Percentiles rank a stretch among this genome's conserved stretches.
Conservation (phyloP, 345 rosid species). For the Psidium guajava region DNA sequence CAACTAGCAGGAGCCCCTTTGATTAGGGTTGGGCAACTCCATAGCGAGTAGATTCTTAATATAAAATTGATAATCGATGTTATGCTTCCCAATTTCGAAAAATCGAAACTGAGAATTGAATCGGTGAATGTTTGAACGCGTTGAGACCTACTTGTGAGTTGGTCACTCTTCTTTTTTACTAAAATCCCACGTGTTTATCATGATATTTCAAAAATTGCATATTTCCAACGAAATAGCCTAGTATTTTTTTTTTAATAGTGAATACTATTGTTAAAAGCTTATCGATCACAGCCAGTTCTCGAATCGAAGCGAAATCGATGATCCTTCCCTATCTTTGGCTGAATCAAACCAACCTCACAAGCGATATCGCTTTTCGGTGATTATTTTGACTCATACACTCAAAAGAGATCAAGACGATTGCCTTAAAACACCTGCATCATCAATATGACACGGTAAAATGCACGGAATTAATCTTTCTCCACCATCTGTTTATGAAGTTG, state of each 20-base stretch:
- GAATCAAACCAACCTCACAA: neutral
- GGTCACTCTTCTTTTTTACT: neutral
- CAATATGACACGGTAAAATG: accelerated
- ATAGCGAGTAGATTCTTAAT: accelerated
- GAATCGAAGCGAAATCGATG: neutral
- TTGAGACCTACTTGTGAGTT: neutral
- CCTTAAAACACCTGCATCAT: neutral
- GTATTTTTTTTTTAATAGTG: neutral
- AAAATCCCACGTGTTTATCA: neutral
- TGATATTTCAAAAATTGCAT: neutral
- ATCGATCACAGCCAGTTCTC: neutral
- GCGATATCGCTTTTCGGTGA: accelerated
- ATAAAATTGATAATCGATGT: neutral
- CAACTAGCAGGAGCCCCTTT: neutral
- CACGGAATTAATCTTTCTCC: neutral
- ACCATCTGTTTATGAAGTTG: neutral
- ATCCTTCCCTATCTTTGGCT: neutral
- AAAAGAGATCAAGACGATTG: neutral
- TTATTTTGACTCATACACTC: accelerated
- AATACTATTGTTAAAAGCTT: neutral
- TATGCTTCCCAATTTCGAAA: neutral
- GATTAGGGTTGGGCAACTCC: neutral
- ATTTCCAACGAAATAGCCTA: neutral
- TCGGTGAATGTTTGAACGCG: accelerated
- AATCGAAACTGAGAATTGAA: accelerated